Percentiles rank a stretch among this genome's conserved stretches.
These are phyloP conservation scores for Phaeosphaeria sp. DNA, from an alignment of 2,329 filamentous ascomycete genomes.

Conservation along the genomic window DNA sequence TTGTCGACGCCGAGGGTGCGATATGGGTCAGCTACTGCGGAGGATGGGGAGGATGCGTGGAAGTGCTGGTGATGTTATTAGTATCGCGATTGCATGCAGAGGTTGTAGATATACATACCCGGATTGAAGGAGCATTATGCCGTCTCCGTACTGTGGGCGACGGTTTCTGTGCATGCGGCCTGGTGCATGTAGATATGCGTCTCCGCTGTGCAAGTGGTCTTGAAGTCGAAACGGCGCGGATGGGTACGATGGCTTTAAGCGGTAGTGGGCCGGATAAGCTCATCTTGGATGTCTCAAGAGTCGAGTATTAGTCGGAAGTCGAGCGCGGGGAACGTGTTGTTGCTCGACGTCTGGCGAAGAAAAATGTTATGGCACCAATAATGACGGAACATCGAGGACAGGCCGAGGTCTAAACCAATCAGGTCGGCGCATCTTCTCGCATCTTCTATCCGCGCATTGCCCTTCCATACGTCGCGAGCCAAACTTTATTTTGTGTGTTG, in stretches of 20 bases:
- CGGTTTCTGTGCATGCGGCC: slow-evolving; percentile 35
- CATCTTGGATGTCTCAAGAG: slow-evolving; percentile 30
- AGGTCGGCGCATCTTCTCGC: background rate
- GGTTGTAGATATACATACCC: slow-evolving; percentile 28
- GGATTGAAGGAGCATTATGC: slow-evolving; percentile 34
- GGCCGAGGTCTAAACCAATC: background rate
- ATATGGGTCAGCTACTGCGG: slow-evolving; percentile 80
- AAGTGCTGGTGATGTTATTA: slow-evolving; percentile 39
- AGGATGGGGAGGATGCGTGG: slow-evolving; percentile 61
- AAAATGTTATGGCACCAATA: slow-evolving; percentile 19
- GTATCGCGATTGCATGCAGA: background rate
- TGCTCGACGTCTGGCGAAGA: slow-evolving; percentile 7
- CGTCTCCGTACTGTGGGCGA: slow-evolving; percentile 23
- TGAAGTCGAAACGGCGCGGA: slow-evolving; percentile 40
- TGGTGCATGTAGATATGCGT: slow-evolving; percentile 35
- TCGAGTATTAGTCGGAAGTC: background rate
- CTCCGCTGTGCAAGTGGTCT: slow-evolving; percentile 35
- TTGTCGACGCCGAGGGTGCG: slow-evolving; percentile 83
- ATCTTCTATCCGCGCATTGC: background rate
- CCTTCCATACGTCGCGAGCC: background rate
- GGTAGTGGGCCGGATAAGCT: slow-evolving; percentile 44
- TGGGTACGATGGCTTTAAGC: slow-evolving; percentile 40
- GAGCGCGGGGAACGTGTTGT: background rate
- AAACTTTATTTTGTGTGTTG: background rate
- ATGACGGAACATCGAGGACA: background rate